These are phyloP conservation scores for Cardamine occulta DNA, from an alignment of 345 rosid genomes.

Conservation along the genomic window DNA sequence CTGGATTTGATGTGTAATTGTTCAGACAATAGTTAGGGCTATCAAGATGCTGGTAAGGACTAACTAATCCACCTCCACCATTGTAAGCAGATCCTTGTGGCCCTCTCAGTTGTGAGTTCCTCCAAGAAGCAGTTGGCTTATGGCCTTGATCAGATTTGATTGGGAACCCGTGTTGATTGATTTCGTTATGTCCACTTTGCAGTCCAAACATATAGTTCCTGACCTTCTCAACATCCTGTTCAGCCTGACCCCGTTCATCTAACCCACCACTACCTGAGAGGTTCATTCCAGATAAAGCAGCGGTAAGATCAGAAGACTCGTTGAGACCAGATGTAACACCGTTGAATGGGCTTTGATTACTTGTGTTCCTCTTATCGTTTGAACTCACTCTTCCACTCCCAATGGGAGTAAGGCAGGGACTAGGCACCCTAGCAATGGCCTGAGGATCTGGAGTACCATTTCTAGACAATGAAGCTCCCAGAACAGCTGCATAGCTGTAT, in stretches of 20 bases:
- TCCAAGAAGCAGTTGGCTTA: slow-evolving; percentile 45
- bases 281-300: slow-evolving; percentile 72
- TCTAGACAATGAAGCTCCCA: slow-evolving; percentile 81
- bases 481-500: slow-evolving; percentile 75
- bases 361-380: slow-evolving; percentile 63
- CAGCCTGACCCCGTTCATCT: slow-evolving; percentile 53
- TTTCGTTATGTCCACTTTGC: slow-evolving; percentile 51
- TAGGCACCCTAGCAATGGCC: slow-evolving; percentile 74
- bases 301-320: slow-evolving; percentile 65
- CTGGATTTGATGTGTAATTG: slow-evolving; percentile 63
- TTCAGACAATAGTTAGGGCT: slow-evolving; percentile 52
- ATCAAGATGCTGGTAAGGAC: slow-evolving; percentile 58
- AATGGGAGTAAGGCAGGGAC: slow-evolving; percentile 86
- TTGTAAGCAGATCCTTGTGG: slow-evolving; percentile 63
- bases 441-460: slow-evolving; percentile 91
- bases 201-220: slow-evolving; percentile 58
- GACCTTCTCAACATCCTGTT: slow-evolving; percentile 53
- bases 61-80: slow-evolving; percentile 53
- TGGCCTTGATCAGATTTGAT: slow-evolving; percentile 51
- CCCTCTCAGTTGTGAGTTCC: slow-evolving; percentile 61
- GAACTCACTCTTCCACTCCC: slow-evolving; percentile 69
- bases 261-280: slow-evolving; percentile 54
- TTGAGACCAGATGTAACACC: slow-evolving; percentile 54
- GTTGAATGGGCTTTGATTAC: slow-evolving; percentile 57
- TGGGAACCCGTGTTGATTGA: slow-evolving; percentile 49